phyloP scores from a whole-genome alignment of 2,329 filamentous ascomycete species.

The Penicillium sp. region DNA sequence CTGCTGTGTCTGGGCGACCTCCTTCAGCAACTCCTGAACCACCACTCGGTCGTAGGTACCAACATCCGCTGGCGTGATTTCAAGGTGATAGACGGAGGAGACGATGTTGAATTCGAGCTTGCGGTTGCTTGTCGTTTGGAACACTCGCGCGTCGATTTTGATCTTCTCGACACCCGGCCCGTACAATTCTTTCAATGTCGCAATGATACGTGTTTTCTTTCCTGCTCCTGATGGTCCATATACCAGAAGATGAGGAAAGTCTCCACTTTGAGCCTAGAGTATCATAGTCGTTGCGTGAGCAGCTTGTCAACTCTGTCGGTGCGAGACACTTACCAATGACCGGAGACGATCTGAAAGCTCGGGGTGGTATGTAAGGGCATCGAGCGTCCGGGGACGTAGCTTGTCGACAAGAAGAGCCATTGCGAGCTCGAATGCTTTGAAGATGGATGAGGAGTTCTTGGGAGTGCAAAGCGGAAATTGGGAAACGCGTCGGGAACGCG shows the following conservation, averaged over 20 bases:
- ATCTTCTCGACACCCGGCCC: constrained; percentile 98
- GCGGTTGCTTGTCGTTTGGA: constrained; percentile 90
- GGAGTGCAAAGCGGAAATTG: constrained; percentile 18
- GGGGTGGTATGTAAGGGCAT: constrained; percentile 72
- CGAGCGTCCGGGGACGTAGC: constrained; percentile 50
- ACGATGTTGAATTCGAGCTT: constrained; percentile 99
- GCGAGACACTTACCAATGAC: constrained; percentile 61
- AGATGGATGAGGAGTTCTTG: constrained; percentile 1
- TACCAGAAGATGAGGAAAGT: constrained; percentile 95
- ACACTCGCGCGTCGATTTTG: constrained; percentile 96
- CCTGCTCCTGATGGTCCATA: constrained; percentile 95
- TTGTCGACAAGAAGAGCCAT: constrained; percentile 65
- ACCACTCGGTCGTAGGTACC: constrained; percentile 96
- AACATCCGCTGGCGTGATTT: constrained; percentile 96
- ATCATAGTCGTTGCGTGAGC: constrained; percentile 9
- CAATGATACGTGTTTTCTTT: constrained; percentile 95
- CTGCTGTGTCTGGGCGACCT: constrained; percentile 97
- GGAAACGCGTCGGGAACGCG: constrained; percentile 36
- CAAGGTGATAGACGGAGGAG: constrained; percentile 91
- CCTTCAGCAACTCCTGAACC: constrained; percentile 89
- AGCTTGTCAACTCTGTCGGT: not conserved
- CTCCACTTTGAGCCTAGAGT: constrained; percentile 80
- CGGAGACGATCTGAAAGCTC: constrained; percentile 82
- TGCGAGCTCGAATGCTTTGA: constrained; percentile 9
- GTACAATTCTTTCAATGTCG: constrained; percentile 90